Conservation (phyloP, 495 filamentous ascomycete genomes). For the Staphylotrichum tortipilum region DNA sequence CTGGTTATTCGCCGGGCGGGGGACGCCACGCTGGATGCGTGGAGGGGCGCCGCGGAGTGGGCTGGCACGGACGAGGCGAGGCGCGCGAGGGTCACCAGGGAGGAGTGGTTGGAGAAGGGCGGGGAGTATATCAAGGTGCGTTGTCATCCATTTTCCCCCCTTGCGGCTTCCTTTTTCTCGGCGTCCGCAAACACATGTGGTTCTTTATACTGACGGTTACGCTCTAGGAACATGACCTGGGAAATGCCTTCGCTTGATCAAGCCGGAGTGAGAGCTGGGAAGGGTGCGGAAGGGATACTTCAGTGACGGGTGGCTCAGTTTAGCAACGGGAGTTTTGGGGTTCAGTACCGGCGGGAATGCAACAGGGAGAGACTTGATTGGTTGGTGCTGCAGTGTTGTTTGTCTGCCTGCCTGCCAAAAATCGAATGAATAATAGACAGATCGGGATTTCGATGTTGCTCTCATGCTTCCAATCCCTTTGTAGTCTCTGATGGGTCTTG, state of each 20-base stretch:
- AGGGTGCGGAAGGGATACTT: too few species aligned
- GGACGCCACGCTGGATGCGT: constrained; percentile 76
- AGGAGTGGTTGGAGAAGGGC: constrained; percentile 79
- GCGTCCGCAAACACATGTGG: too few species aligned
- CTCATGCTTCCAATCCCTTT: too few species aligned
- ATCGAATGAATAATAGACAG: too few species aligned
- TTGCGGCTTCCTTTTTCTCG: constrained; percentile 11
- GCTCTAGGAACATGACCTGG: constrained; percentile 67
- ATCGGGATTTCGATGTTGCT: too few species aligned
- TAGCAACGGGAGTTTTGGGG: background rate
- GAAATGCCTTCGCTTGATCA: constrained; percentile 53
- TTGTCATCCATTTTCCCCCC: constrained; percentile 5
- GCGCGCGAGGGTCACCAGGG: constrained; percentile 48
- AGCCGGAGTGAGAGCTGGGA: too few species aligned
- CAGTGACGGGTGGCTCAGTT: background rate
- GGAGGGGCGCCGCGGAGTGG: constrained; percentile 88
- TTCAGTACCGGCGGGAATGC: too few species aligned
- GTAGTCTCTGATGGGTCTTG: too few species aligned
- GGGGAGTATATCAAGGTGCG: constrained; percentile 76
- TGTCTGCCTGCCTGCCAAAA: too few species aligned
- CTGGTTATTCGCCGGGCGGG: constrained; percentile 59
- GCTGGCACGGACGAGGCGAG: constrained; percentile 41
- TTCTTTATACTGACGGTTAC: constrained; percentile 2
- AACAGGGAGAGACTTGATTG: too few species aligned
- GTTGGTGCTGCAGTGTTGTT: too few species aligned